Base-by-base conservation (phyloP, 1,139 yeast species). In the Kodamaea sp. region DNA sequence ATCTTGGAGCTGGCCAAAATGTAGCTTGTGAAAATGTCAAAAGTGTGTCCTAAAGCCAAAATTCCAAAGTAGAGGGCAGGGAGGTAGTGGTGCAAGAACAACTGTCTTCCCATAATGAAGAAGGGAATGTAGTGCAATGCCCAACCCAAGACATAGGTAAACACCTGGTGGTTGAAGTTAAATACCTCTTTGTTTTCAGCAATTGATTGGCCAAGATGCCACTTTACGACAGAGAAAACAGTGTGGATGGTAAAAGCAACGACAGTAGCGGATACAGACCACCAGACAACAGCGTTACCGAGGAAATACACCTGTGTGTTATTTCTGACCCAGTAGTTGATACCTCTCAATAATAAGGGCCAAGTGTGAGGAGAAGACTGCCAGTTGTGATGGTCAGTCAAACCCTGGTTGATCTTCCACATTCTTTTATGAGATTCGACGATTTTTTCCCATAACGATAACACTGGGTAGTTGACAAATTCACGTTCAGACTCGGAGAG, bases 221-320 rank as follows among this genome's bases (percentile, higher is more conserved):
- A 90, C 59, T 79, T 76, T 32, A 92, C 49, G 14, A 86, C 47
- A 51, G 82, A 77, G 35, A 78, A 55, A 4, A 53, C 69, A 43
- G 76, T 67, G 54, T 80, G 80, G 15, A 78, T 51, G 4, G 60
- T 64, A 51, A 85, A 86, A 1, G 76, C 61, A 10, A 70, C 61
- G 43, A 87, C 65, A 16, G 78, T 59, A 10, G 73, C 70, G 23
- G 95, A 68, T n/a, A 83, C 74, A 4, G 84, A 58, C 92, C 95
- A 90, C 97, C 97, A 94, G 28, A 83, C 70, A 32, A 86, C 77
- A 14, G 92, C 90, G 57, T 94, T 94, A 57, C 99, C 99, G 29
- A 92, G 57, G 44, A 94, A 73, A 59, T 92, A 94, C 28, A 92
- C 79, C 58, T 86, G 95, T 47, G 74, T 77, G 57, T 83, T 73